phyloP scores from a whole-genome alignment of 257 asterid genomes.

The Solanum ossicruentum region DNA sequence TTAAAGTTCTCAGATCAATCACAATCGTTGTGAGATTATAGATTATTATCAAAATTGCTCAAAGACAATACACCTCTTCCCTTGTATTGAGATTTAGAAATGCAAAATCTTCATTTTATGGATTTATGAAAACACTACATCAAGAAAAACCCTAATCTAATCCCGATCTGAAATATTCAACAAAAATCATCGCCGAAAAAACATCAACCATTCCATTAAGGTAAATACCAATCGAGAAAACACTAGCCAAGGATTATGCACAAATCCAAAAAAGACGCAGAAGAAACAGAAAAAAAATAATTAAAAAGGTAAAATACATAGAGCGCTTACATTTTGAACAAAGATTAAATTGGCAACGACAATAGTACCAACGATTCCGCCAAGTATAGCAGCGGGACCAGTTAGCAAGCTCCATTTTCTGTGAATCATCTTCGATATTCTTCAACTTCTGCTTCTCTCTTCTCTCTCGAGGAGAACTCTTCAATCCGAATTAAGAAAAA shows the following conservation, averaged over 20 bases:
- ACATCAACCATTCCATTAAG: neutral
- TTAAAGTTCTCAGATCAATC: neutral
- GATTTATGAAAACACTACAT: neutral
- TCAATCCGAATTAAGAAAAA: neutral
- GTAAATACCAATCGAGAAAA: neutral
- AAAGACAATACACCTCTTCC: neutral
- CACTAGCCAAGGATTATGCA: neutral
- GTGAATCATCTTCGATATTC: conserved; percentile 41
- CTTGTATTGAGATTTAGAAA: neutral
- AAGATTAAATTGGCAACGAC: conserved; percentile 56
- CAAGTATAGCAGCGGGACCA: conserved; percentile 47
- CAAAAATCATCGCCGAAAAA: neutral
- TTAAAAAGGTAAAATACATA: neutral
- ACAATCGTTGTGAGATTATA: neutral
- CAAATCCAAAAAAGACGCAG: neutral
- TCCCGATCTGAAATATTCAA: neutral
- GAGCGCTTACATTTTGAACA: conserved; percentile 35
- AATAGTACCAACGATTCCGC: conserved; percentile 45
- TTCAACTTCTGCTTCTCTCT: neutral
- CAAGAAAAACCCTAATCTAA: neutral
- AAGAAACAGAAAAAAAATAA: neutral
- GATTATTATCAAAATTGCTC: neutral
- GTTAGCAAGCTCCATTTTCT: conserved; percentile 77
- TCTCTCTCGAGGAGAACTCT: neutral
- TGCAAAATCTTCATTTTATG: neutral